Percentiles rank a stretch among this genome's conserved stretches.
phyloP scores from a whole-genome alignment of 306 rosid genomes.

The Glycine latifolia region DNA sequence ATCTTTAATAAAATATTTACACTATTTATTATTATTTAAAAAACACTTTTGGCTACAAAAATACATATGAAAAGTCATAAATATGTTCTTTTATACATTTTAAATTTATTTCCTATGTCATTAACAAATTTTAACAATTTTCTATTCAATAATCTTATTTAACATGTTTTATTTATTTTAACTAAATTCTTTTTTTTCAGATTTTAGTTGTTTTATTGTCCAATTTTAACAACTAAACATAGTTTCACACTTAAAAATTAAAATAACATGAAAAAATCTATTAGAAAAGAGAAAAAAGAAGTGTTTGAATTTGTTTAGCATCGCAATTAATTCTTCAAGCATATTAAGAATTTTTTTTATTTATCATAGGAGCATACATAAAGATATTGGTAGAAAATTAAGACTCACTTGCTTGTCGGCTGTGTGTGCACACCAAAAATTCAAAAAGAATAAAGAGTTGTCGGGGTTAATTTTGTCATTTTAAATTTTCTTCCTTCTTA shows the following conservation, averaged over 20 bases:
- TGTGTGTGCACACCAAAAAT: not conserved
- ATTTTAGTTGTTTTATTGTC: not conserved
- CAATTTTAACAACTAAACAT: no score
- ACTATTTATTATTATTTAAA: no score
- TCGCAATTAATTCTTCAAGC: no score
- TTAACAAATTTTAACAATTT: no score
- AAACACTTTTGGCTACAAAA: no score
- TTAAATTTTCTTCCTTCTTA: not conserved
- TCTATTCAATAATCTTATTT: not conserved
- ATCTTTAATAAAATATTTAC: no score
- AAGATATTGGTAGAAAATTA: not conserved
- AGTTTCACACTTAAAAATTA: not conserved
- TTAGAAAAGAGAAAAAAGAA: not conserved
- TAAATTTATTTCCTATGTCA: no score
- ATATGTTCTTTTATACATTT: no score
- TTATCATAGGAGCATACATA: not conserved
- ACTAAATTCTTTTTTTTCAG: no score
- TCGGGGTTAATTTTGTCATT: not conserved
- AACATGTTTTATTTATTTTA: no score
- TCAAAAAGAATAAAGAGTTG: not conserved
- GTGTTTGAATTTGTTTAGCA: not conserved
- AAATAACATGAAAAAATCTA: not conserved
- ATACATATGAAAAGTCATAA: no score
- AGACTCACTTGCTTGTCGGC: constrained; percentile 3
- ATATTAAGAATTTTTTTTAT: no score